Base-by-base conservation (phyloP, 352 stramenopile species). In the Globisporangium megalacanthum region DNA sequence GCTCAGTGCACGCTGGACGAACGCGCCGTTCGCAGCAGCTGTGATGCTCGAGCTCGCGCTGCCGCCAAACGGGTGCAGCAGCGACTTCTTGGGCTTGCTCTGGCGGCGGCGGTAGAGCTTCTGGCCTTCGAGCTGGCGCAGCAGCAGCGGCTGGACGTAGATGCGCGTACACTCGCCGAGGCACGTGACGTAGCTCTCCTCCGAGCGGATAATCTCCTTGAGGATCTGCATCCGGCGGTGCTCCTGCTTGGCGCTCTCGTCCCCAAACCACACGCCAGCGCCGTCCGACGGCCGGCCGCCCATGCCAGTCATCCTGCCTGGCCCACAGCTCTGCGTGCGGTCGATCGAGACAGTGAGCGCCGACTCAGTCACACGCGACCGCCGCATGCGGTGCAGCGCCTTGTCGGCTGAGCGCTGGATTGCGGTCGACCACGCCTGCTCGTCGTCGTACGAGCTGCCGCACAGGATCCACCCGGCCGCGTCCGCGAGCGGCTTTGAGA, bases 161-260 rank as follows among this genome's bases (percentile, higher is more conserved):
- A 92, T 58, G 6, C 77, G 84, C 51, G 92, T 92, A 61, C 85
- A 95, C 39, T 93, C 79, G n/a, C 81, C 77, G 13, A 95, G 56
- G 35, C 82, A 90, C 46, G 80, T 73, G 15, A 95, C 82, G 50
- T 93, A 95, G 61, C 77, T 89, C 52, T 93, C 77, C 63, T 94
- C 85, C 0, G 85, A 89, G 9, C 82, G 85, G 41, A 92, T 83
- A 29, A 92, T 84, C 54, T 93, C 83, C 52, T 89, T 90, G 46
- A 94, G 68, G 54, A 92, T 94, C 36, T 91, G 78, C 25, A 77
- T 68, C 8, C 84, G 72, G 2, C 78, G 76, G 22, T 76, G 74
- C 58, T 94, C 84, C 19, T 77, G 42, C 58, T 90, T 80, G 56
- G 66, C 68, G 9, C 54, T 62, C 25, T 91, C 82, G 8, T 84